Conservation (phyloP, 116 monocot species). For the Zostera marina region DNA sequence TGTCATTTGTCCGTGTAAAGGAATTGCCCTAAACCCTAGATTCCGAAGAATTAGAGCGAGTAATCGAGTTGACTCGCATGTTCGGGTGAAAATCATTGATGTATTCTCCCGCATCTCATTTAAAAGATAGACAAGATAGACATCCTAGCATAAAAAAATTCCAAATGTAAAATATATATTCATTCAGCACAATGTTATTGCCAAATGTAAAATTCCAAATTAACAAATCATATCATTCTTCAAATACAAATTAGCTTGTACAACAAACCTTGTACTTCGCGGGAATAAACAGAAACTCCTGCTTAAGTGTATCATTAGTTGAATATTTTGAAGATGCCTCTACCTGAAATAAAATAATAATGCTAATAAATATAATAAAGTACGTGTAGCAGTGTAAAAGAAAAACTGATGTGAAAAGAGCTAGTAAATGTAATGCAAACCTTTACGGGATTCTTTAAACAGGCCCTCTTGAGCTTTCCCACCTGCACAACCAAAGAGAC, state of each 20-base stretch:
- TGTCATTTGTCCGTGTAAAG: slow-evolving; percentile 79
- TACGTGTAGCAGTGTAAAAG: not conserved
- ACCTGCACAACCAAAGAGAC: slow-evolving; percentile 37
- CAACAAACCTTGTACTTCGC: slow-evolving; percentile 63
- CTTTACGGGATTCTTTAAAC: slow-evolving; percentile 91
- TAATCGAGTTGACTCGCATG: slow-evolving; percentile 68
- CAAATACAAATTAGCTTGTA: not conserved
- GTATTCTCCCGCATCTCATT: slow-evolving; percentile 63
- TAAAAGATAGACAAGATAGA: slow-evolving; percentile 73
- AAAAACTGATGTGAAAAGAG: not conserved
- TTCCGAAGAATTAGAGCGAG: slow-evolving; percentile 58
- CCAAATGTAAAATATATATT: not conserved
- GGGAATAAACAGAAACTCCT: slow-evolving; percentile 53
- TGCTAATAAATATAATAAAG: too few species aligned
- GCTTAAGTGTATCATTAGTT: slow-evolving; percentile 79
- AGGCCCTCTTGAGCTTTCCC: slow-evolving; percentile 73
- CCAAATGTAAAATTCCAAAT: not conserved
- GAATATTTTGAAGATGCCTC: slow-evolving; percentile 75
- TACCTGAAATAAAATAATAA: slow-evolving; percentile 31
- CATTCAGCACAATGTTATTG: too few species aligned
- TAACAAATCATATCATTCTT: not conserved
- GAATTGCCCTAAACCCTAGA: slow-evolving; percentile 68
- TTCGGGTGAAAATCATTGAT: slow-evolving; percentile 82
- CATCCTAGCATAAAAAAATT: slow-evolving; percentile 35
- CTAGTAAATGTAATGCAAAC: slow-evolving; percentile 12